Evolutionary conservation across 768 basidiomycete genomes (phyloP), one percentile per base, ranked within the genome.

Genomic region (Neoboletus subvelutipes): DNA sequence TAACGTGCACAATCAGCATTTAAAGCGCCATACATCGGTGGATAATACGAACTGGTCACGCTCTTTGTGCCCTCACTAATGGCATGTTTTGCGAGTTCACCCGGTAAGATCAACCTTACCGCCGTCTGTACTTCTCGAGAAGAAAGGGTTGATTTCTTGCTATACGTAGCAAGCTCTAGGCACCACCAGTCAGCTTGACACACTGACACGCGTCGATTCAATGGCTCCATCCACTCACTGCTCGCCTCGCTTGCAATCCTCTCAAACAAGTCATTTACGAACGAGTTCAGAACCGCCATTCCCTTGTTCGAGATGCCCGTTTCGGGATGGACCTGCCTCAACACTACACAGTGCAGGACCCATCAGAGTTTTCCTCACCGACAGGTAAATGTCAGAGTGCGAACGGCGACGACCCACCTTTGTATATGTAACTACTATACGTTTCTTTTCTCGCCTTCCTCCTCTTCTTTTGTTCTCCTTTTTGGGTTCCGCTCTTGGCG

Each of bases 281-380:
- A 84, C 52, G 83, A 84, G 77, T 84, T 81, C 54, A 82, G 72
- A 63, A 84, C 76, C 50, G 77, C 74, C 80, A 83, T 82, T 26
- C 78, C 80, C 72, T 84, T 85, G 79, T 83, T 86, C 59, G 85
- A 86, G 75, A 87, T 85, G 74, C 85, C 85, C 58, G 84, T 86
- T 68, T 86, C 86, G 50, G 86, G 86, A 77, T 87, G 86, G 59
- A 87, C 86, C 75, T 87, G 86, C 75, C 80, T 86, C 67, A 87
- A 75, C 63, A 86, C 86, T 61, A 36, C 13, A 29, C 1, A 12
- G 3, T 24, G 7, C 5, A 6, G 7, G 2, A 22, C 26, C 7
- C 4, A 3, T 59, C 34, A 43, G 24, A 7, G 11, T 7, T 37
- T 1, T 20, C 0, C 12, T 36, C 29, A 7, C 9, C 2, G 13